A percentile compares a stretch with the other conserved stretches of the same genome.
Conservation (phyloP, 2,329 filamentous ascomycete species). For the Aspergillus quadrilineatus region DNA sequence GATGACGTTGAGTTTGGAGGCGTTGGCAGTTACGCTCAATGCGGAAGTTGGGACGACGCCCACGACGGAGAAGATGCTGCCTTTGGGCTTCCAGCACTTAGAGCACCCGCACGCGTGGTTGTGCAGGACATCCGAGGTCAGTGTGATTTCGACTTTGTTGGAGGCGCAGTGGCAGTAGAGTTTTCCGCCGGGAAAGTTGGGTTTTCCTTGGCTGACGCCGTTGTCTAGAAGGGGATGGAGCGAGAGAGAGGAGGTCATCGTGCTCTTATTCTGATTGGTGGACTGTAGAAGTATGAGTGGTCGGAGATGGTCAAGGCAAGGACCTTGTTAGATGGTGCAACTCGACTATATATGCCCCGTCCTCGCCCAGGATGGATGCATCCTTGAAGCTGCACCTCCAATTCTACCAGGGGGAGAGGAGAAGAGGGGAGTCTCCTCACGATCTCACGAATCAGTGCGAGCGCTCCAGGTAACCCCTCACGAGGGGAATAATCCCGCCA, state of each 20-base stretch:
- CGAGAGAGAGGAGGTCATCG: slow-evolving; percentile 29
- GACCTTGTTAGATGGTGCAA: too few species aligned
- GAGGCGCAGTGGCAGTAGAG: slow-evolving; percentile 60
- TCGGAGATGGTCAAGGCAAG: too few species aligned
- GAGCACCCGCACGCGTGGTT: slow-evolving; percentile 72
- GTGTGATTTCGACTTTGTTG: slow-evolving; percentile 58
- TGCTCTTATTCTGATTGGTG: too few species aligned
- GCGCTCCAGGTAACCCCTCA: too few species aligned
- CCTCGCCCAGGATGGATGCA: too few species aligned
- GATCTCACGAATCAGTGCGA: too few species aligned
- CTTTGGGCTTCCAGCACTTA: slow-evolving; percentile 68
- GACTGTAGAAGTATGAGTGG: too few species aligned
- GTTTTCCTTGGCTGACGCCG: slow-evolving; percentile 57
- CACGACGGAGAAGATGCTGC: slow-evolving; percentile 64
- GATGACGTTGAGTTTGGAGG: slow-evolving; percentile 57
- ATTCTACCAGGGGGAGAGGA: too few species aligned
- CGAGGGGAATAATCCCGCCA: too few species aligned
- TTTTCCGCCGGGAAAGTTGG: slow-evolving; percentile 58
- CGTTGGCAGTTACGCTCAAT: slow-evolving; percentile 58
- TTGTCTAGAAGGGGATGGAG: slow-evolving; percentile 65
- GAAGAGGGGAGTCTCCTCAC: too few species aligned
- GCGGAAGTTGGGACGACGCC: slow-evolving; percentile 59
- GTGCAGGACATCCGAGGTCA: slow-evolving; percentile 61
- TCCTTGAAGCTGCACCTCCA: too few species aligned
- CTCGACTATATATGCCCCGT: too few species aligned